These are phyloP conservation scores for Staphylotrichum longicolle DNA, from an alignment of 495 filamentous ascomycete genomes.

Conservation along the genomic window DNA sequence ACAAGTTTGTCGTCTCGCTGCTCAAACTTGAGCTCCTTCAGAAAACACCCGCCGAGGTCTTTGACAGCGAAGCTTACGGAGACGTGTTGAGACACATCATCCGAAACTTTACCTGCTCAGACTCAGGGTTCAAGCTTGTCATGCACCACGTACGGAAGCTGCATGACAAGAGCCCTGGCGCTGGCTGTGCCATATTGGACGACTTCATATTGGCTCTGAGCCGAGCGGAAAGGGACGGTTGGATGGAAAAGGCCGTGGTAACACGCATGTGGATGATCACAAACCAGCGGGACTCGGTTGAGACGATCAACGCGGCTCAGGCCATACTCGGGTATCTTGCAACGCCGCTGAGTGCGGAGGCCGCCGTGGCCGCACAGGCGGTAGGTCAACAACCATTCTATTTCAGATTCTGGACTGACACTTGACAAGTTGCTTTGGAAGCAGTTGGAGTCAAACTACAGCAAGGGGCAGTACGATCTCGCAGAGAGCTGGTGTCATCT, in stretches of 20 bases:
- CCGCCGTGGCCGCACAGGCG: slow-evolving; percentile 68
- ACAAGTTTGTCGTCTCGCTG: slow-evolving; percentile 63
- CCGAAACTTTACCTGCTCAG: slow-evolving; percentile 54
- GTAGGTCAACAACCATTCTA: slow-evolving; percentile 40
- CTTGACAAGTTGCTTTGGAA: slow-evolving; percentile 72
- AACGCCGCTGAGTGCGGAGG: slow-evolving; percentile 48
- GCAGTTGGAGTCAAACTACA: slow-evolving; percentile 57
- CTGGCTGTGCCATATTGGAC: slow-evolving; percentile 56
- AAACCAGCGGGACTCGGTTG: slow-evolving; percentile 31
- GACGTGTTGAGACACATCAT: slow-evolving; percentile 56
- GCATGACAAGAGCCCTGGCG: slow-evolving; percentile 49
- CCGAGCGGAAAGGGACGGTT: slow-evolving; percentile 47
- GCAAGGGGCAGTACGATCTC: slow-evolving; percentile 49
- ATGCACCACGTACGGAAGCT: slow-evolving; percentile 69
- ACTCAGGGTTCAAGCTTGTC: slow-evolving; percentile 65
- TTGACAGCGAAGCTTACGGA: slow-evolving; percentile 51
- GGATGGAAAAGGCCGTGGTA: slow-evolving; percentile 64
- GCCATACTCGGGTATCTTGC: slow-evolving; percentile 26
- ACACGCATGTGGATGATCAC: slow-evolving; percentile 60
- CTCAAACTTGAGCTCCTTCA: slow-evolving; percentile 65
- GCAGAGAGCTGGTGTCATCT: slow-evolving; percentile 71
- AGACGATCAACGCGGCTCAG: slow-evolving; percentile 25
- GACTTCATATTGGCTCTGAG: slow-evolving; percentile 53
- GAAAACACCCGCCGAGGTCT: slow-evolving; percentile 43
- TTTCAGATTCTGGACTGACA: background rate